Evolutionary conservation across 2,329 filamentous ascomycete species (phyloP).

Genomic region (Metarhizium sp.): DNA sequence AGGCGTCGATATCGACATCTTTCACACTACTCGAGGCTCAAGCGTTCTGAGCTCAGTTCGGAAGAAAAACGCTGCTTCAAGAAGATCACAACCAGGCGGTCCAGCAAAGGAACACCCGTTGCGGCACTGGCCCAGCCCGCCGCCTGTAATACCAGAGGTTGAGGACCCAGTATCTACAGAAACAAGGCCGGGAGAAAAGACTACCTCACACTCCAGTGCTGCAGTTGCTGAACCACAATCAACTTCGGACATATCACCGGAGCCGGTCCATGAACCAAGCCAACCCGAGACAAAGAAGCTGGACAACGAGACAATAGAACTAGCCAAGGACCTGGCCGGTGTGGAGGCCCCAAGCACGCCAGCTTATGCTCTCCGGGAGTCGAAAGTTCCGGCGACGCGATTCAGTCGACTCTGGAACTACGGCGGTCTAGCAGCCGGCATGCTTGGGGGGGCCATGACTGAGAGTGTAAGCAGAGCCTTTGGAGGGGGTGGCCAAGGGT

Average conservation of each 20-base stretch:
- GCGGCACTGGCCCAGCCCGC: constrained; percentile 22
- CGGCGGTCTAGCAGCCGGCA: constrained; percentile 81
- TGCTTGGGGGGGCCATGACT: constrained; percentile 85
- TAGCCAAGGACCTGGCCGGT: constrained; percentile 16
- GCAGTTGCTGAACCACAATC: not conserved
- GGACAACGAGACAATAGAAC: constrained; percentile 9
- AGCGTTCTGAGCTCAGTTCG: constrained; percentile 31
- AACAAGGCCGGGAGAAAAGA: not conserved
- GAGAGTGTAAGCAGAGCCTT: constrained; percentile 76
- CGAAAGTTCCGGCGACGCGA: constrained; percentile 79
- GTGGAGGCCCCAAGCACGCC: constrained; percentile 11
- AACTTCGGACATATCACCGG: not conserved
- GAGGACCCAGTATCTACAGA: not conserved
- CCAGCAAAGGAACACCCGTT: constrained; percentile 27
- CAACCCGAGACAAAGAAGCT: constrained; percentile 1
- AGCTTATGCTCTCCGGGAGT: constrained; percentile 70
- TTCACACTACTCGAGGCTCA: constrained; percentile 36
- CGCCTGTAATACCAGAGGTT: constrained; percentile 11
- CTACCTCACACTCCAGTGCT: not conserved
- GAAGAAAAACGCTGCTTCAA: constrained; percentile 13
- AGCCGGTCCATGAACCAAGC: not conserved
- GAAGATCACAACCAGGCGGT: constrained; percentile 8
- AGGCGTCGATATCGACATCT: constrained; percentile 36
- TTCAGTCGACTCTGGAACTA: constrained; percentile 92
- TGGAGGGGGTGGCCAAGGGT: constrained; percentile 58